Base-by-base conservation (phyloP, 169 alveolate genomes). In the Plasmodium berghei region DNA sequence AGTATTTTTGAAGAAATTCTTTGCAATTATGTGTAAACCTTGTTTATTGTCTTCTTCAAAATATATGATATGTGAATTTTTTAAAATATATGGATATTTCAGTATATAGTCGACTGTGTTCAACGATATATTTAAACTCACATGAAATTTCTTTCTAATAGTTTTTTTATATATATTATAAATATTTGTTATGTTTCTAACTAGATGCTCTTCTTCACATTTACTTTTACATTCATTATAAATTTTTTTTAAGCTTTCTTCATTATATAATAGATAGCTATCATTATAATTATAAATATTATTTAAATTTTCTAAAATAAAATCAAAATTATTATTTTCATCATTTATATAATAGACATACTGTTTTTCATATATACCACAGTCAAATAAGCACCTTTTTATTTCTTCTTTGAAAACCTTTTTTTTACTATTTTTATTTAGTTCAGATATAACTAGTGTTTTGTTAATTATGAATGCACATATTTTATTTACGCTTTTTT, bases 221-320 rank as follows among this genome's bases (percentile, higher is more conserved):
- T 83, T 83, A 34, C 61, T 67, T 45, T 83, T 83, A 56, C 90
- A 83, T 71, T 83, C 90, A 67, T 72, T 83, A 59, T 55, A 83
- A 12, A 83, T 83, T 48, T 66, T 67, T 59, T 83, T 83, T 55
- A 83, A 67, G 22, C 67, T 66, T 16, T 83, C 90, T 48, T 83
- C 80, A 18, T 67, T 83, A 49, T 83, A 83, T 40, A 83, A 48
- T 12, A 83, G 49, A 49, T 83, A 83, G 34, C 90, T 83, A 56
- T 83, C 90, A 22, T 54, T 61, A 45, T 83, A 83, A 48, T 83
- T 83, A 18, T 83, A 83, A 34, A 83, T 83, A 71, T 83, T 83
- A 22, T 83, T 83, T 46, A 83, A 26, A 55, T 83, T 83, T 67
- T 83, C 90, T 9, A 83, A 28, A 12, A 83, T 59, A 24, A 67